Evolutionary conservation across 2,329 filamentous ascomycete genomes (phyloP), one percentile per base, ranked within the genome.

Genomic region (Talaromyces rugulosus): DNA sequence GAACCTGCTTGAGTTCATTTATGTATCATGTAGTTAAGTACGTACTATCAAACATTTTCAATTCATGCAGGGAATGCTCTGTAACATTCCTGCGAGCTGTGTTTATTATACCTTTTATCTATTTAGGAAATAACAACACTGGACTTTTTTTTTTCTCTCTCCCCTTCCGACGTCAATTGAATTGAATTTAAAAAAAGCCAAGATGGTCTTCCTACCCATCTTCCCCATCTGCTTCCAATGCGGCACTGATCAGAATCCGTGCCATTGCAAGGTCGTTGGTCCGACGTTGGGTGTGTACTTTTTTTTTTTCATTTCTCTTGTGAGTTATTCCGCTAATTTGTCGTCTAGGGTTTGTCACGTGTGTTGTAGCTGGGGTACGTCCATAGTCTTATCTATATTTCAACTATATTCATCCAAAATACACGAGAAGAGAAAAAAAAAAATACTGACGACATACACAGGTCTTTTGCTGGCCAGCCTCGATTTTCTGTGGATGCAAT

Each of bases 401-500:
- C 14, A 16, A n/a, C 14, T 23, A 30, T 16, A 11, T 23, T 53
- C 33, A 36, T 36, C 33, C 7, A 7, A 7, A 12, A 36, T 36
- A 36, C 7, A 12, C 7, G 33, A 8, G 3, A 12, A 7, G 33
- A 12, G n/a, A n/a, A 47, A 5, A 5, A 5, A 16, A 36, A 36
- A 12, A 36, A 16, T 36, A 27, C 23, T 8, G 16, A 56, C 14
- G 5, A 47, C 11, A 16, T 18, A 56, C 28, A 11, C 30, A 61
- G 33, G 31, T 61, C 28, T 36, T 66, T 28, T 65, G 82, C 64
- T 86, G 82, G 77, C 83, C 83, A 2, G 81, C 80, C 4, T 80
- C 82, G 0, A 71, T 86, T 27, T 77, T 86, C 55, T 85, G 83
- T 71, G 81, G 83, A n/a, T 85, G 83, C 67, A 83, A 81, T 66